phyloP scores from a whole-genome alignment of 305 asterid genomes.

The Fraxinus xanthoxyloides region DNA sequence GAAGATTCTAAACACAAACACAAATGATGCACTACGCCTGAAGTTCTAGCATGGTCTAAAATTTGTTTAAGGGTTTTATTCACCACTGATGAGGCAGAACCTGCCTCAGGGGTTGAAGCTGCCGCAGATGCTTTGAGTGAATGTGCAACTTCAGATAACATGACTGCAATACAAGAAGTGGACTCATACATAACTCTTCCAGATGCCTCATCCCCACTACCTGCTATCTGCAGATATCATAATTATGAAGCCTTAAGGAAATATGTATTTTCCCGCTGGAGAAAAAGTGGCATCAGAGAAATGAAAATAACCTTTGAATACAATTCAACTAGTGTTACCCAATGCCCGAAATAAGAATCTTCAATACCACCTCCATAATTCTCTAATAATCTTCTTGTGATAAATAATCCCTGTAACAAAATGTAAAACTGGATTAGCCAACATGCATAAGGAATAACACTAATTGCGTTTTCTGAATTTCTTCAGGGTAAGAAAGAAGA shows the following conservation, averaged over 20 bases:
- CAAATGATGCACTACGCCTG: constrained; percentile 57
- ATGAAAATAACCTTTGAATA: constrained; percentile 72
- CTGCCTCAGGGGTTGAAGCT: constrained; percentile 44
- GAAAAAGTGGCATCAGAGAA: constrained; percentile 9
- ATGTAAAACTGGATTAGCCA: constrained; percentile 21
- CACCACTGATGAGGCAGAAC: constrained; percentile 41
- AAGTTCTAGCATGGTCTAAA: constrained; percentile 71
- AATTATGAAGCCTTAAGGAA: constrained; percentile 25
- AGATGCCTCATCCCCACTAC: constrained; percentile 60
- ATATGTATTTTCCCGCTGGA: constrained; percentile 18
- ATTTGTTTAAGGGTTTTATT: constrained; percentile 56
- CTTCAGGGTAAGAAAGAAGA: constrained; percentile 15
- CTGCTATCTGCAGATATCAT: constrained; percentile 57
- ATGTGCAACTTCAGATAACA: constrained; percentile 72
- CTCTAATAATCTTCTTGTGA: constrained; percentile 70
- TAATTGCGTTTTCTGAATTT: constrained; percentile 20
- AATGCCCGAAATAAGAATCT: constrained; percentile 63
- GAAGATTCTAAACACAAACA: constrained; percentile 82
- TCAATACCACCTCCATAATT: constrained; percentile 52
- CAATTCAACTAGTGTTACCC: constrained; percentile 68
- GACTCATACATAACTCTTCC: constrained; percentile 81
- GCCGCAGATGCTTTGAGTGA: constrained; percentile 63
- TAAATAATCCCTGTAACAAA: constrained; percentile 70
- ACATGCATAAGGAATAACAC: constrained; percentile 23
- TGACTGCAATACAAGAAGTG: constrained; percentile 77